Conservation (phyloP, 2,329 filamentous ascomycete genomes). For the Trichoderma sp. region DNA sequence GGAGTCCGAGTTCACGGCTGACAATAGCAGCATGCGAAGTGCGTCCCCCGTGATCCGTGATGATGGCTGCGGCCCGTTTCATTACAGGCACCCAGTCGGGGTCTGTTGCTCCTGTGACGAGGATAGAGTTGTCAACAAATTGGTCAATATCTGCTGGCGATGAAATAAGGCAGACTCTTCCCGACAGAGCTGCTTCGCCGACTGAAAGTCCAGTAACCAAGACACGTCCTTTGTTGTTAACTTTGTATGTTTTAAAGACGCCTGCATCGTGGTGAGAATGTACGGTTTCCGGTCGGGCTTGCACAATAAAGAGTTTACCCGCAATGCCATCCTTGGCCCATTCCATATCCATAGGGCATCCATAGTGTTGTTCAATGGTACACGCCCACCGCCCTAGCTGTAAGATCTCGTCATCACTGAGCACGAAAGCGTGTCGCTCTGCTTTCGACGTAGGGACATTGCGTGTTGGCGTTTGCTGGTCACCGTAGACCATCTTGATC, state of each 20-base stretch:
- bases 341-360: slow-evolving; percentile 41
- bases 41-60: slow-evolving; percentile 41
- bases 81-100: slow-evolving; percentile 43
- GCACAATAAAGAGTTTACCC: slow-evolving; percentile 37
- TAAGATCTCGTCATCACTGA: slow-evolving; percentile 38
- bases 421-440: slow-evolving; percentile 36
- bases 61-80: slow-evolving; percentile 39
- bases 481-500: slow-evolving; percentile 39
- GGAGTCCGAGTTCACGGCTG: slow-evolving; percentile 41
- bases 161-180: slow-evolving; percentile 37
- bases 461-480: slow-evolving; percentile 31
- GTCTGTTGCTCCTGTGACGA: slow-evolving; percentile 40
- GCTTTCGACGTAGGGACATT: slow-evolving; percentile 41
- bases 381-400: slow-evolving; percentile 39
- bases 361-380: slow-evolving; percentile 39
- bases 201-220: slow-evolving; percentile 36
- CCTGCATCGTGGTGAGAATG: slow-evolving; percentile 36
- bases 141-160: slow-evolving; percentile 33
- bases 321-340: slow-evolving; percentile 40
- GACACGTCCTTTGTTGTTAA: slow-evolving; percentile 32
- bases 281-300: slow-evolving; percentile 41
- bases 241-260: slow-evolving; percentile 38
- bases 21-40: slow-evolving; percentile 45
- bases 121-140: slow-evolving; percentile 37
- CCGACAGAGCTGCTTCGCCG: slow-evolving; percentile 37